Conservation (phyloP, 2,329 filamentous ascomycete species). For the Cyphellophora europaea region DNA sequence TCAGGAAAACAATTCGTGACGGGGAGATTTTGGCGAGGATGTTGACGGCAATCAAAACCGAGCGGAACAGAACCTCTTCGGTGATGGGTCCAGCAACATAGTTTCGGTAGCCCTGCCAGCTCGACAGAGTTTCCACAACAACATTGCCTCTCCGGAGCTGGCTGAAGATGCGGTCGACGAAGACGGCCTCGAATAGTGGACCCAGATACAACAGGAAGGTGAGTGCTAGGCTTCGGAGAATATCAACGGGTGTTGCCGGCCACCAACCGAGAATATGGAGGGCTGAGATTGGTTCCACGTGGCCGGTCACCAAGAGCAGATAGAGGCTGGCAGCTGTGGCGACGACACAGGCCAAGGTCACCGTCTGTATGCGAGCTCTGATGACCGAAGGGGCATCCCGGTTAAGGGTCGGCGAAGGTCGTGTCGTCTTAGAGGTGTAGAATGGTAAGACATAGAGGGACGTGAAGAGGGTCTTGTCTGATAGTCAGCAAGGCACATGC, state of each 20-base stretch:
- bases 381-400: slow-evolving; percentile 88
- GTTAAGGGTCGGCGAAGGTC: slow-evolving; percentile 68
- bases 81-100: slow-evolving; percentile 78
- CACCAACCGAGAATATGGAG: slow-evolving; percentile 71
- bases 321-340: slow-evolving; percentile 59
- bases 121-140: slow-evolving; percentile 49
- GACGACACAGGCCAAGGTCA: slow-evolving; percentile 62
- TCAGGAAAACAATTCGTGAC: slow-evolving; percentile 61
- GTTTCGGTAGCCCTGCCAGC: slow-evolving; percentile 81
- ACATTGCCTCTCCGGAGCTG: too few relatives aligned
- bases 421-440: slow-evolving; percentile 70
- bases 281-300: slow-evolving; percentile 42
- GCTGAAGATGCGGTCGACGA: slow-evolving; percentile 62
- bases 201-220: slow-evolving; percentile 73
- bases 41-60: slow-evolving; percentile 73
- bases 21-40: slow-evolving; percentile 56
- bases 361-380: slow-evolving; percentile 70
- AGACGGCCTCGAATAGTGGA: slow-evolving; percentile 68
- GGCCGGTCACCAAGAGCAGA: slow-evolving; percentile 49
- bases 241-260: slow-evolving; percentile 60
- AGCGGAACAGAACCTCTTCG: slow-evolving; percentile 90
- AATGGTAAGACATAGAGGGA: slow-evolving; percentile 82
- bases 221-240: slow-evolving; percentile 55
- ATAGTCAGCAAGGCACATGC: slow-evolving; percentile 1
- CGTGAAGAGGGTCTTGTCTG: slow-evolving; percentile 60